These are phyloP conservation scores for Fusarium robinianum DNA, from an alignment of 2,329 filamentous ascomycete species.

Conservation along the genomic window DNA sequence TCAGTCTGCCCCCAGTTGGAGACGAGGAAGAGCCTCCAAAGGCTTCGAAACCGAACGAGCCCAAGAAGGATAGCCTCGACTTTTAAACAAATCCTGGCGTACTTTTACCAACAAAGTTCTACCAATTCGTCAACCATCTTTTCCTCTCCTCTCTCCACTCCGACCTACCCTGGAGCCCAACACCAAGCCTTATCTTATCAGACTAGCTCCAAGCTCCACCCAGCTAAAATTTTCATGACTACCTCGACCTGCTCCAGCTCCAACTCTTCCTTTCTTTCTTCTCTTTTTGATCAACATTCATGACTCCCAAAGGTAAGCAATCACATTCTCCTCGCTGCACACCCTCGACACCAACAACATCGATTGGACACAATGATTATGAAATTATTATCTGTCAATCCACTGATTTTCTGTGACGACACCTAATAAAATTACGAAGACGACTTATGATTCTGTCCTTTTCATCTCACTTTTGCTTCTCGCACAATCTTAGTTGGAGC, in stretches of 20 bases:
- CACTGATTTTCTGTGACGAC: constrained; percentile 56
- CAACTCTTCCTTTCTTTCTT: constrained; percentile 19
- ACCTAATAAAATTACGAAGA: constrained; percentile 50
- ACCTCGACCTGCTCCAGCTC: constrained; percentile 24
- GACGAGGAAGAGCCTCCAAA: constrained; percentile 59
- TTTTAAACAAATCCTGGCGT: constrained; percentile 58
- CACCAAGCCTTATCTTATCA: constrained; percentile 20
- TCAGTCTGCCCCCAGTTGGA: constrained; percentile 84
- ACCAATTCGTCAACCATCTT: background rate
- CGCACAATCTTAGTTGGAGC: constrained; percentile 5
- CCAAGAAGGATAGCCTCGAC: constrained; percentile 70
- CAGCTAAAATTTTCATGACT: constrained; percentile 29
- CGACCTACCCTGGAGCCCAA: constrained; percentile 15
- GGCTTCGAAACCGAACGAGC: constrained; percentile 53
- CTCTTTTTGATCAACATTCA: constrained; percentile 27
- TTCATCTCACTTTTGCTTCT: constrained; percentile 11
- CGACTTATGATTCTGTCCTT: constrained; percentile 47
- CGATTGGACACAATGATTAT: constrained; percentile 55
- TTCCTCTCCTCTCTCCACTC: background rate
- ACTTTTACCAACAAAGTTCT: background rate
- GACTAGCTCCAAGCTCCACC: constrained; percentile 18
- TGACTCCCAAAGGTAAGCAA: constrained; percentile 27
- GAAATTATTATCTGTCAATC: constrained; percentile 62
- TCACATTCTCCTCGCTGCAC: constrained; percentile 7
- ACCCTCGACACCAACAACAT: constrained; percentile 13